Conservation (phyloP, 805 yeast genomes). For the Wickerhamia fluorescens region DNA sequence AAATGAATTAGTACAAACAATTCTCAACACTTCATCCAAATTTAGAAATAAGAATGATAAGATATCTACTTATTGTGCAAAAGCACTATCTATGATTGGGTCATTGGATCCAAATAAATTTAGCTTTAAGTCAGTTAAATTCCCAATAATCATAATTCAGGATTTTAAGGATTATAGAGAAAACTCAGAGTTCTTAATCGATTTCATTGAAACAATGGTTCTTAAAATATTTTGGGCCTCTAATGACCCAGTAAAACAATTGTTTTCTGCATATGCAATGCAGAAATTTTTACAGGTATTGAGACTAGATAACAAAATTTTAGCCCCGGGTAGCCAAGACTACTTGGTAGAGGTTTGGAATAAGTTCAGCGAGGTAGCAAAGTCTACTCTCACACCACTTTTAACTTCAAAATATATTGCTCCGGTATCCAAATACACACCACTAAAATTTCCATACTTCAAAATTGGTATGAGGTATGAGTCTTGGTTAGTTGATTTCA, state of each 20-base stretch:
- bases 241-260: slow-evolving; percentile 76
- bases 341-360: slow-evolving; percentile 43
- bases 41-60: slow-evolving; percentile 41
- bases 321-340: slow-evolving; percentile 13
- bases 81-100: slow-evolving; percentile 71
- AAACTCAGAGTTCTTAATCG: slow-evolving; percentile 53
- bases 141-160: slow-evolving; percentile 44
- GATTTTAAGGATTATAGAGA: slow-evolving; percentile 61
- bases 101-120: slow-evolving; percentile 61
- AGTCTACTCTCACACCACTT: slow-evolving; percentile 69
- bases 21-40: slow-evolving; percentile 50
- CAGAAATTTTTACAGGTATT: slow-evolving; percentile 74
- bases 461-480: slow-evolving; percentile 47
- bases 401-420: slow-evolving; percentile 65
- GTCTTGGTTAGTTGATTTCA: slow-evolving; percentile 66
- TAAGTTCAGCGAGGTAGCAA: slow-evolving; percentile 56
- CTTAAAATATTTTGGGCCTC: slow-evolving; percentile 87
- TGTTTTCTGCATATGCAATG: slow-evolving; percentile 79
- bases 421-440: slow-evolving; percentile 43
- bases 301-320: slow-evolving; percentile 31
- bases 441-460: slow-evolving; percentile 59
- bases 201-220: slow-evolving; percentile 61
- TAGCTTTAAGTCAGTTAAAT: slow-evolving; percentile 33
- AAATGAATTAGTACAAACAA: slow-evolving; percentile 44
- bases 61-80: slow-evolving; percentile 56